Evolutionary conservation across 768 basidiomycete species (phyloP), one percentile per base, ranked within the genome.

Genomic region (Butyriboletus loyo): DNA sequence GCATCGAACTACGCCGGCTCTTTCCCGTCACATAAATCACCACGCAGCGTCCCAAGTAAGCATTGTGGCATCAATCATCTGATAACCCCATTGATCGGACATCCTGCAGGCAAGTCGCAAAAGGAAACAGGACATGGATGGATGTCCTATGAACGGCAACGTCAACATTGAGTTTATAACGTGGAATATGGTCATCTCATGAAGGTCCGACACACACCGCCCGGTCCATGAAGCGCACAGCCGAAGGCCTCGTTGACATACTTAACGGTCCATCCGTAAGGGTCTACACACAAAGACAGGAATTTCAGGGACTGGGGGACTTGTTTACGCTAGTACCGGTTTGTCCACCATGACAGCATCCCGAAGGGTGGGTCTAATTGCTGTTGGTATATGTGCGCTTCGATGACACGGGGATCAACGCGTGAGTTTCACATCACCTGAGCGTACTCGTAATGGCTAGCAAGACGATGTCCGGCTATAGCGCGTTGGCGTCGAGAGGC

Each of bases 321-420:
- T 38, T 45, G 49, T 50, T 54, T 51, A 48, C 49, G 49, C 63
- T 59, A 46, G 59, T 46, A 54, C 57, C 38, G 13, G 46, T 61
- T 67, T 59, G 46, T 46, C 43, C 6, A 38, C 38, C 42, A 53
- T 66, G 56, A 60, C 67, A 68, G 62, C 66, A 68, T 68, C 59
- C 66, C 64, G 66, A 40, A 34, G 22, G 54, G 55, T 28, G 43
- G 49, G 46, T 50, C 35, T 48, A 38, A 53, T 53, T 46, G 39
- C 24, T 30, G 47, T 46, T 48, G 45, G 58, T 47, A 46, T 48
- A 54, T 59, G 45, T 44, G 59, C 34, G 55, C 60, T 62, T 57
- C 65, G 39, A 52, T 40, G 38, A 11, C 46, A 65, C 65, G 64
- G 64, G 59, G 54, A 62, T 67, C 60, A 66, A 67, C 37, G 48